Percentiles rank a stretch among this genome's conserved stretches.
These are phyloP conservation scores for Aspergillus clavatus DNA, from an alignment of 2,329 filamentous ascomycete genomes.

Conservation along the genomic window DNA sequence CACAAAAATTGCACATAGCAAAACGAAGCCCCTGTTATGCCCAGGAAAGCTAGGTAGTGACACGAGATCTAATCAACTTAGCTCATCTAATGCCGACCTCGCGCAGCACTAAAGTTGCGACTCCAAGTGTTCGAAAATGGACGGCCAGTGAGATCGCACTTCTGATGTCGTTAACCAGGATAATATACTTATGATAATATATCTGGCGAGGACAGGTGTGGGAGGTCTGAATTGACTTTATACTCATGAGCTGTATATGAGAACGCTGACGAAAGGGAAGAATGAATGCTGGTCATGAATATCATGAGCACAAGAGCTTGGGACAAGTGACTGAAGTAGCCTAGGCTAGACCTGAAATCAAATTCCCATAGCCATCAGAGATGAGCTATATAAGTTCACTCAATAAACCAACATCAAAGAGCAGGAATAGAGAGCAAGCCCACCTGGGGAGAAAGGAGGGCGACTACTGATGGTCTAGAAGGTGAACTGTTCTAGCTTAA, in stretches of 20 bases:
- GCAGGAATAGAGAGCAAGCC: too few species aligned
- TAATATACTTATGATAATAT: too few species aligned
- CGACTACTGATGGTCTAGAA: neutral
- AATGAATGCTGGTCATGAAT: neutral
- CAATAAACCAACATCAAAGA: too few species aligned
- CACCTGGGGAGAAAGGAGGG: neutral
- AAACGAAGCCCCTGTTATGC: neutral
- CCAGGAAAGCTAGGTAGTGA: neutral
- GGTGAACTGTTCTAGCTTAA: neutral
- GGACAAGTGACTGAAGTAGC: neutral
- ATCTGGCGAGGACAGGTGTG: neutral
- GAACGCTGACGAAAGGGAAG: neutral
- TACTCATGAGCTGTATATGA: neutral
- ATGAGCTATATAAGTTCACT: too few species aligned
- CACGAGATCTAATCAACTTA: neutral
- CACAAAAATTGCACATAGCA: neutral
- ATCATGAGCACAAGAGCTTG: neutral
- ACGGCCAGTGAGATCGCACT: neutral
- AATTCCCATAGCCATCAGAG: neutral
- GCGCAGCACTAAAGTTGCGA: neutral
- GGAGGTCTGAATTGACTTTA: neutral
- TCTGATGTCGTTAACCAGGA: neutral
- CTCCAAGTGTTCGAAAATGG: neutral
- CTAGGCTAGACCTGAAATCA: neutral
- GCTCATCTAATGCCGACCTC: neutral